Evolutionary conservation across 352 stramenopile species (phyloP), one percentile per base, ranked within the genome.

Genomic region (Pythium aphanidermatum): DNA sequence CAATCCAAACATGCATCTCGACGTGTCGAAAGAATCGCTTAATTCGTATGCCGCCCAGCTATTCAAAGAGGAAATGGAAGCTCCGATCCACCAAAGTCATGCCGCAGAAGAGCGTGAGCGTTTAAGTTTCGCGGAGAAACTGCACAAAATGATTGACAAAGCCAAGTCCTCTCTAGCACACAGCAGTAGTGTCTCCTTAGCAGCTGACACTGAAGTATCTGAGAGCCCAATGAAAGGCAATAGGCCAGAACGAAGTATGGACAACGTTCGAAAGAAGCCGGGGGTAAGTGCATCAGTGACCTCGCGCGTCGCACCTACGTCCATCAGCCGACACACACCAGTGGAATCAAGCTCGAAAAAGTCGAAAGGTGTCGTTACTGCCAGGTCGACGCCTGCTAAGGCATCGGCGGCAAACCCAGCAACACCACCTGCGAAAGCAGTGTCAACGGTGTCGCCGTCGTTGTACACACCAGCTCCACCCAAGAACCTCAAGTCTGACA

Each of bases 71-170:
- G 69, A 70, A 28, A 45, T 53, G n/a, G 28, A 37, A 14, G 30
- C 53, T 20, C 21, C 46, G 2, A 37, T 19, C 19, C n/a, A 28
- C 25, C 25, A 12, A 6, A 39, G 19, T 14, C 19, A 32, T 13
- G 38, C 39, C 29, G 39, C 54, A 27, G 34, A 51, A 28, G 75
- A 87, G 34, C 63, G 66, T 11, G 72, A 86, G 28, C 60, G 80
- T 6, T 36, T 92, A 33, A 89, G 74, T 19, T 92, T 92, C 55
- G 80, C 80, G 9, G 77, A 92, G 35, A 92, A 92, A 31, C 48
- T 92, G 12, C 80, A 92, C 65, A 87, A 87, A 37, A 90, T 90
- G 80, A 92, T 92, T 43, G 80, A 92, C 43, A 86, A 86, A 41
- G 75, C 80, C 7, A 87, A 92, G 46, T 80, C 68, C 2, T 75